Base-by-base conservation (phyloP, 1,284 basidiomycete species). In the Leccinum variabile region DNA sequence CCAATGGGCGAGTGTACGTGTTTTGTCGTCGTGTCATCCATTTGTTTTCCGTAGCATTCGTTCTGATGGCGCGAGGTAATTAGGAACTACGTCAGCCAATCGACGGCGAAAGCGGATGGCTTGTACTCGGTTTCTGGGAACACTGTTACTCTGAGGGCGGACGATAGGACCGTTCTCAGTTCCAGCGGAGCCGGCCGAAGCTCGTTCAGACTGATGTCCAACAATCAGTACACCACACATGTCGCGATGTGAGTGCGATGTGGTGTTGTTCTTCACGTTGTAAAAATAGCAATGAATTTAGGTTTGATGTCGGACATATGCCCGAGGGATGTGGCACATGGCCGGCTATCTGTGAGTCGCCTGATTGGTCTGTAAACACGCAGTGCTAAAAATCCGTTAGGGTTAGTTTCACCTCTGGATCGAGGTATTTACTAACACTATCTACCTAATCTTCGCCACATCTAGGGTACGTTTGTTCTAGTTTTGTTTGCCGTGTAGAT, bases 71-170 rank as follows among this genome's bases (percentile, higher is more conserved):
- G 13, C 13, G 50, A 37, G 14, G 2, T 56, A 13, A 49, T 49
- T 11, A 86, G 83, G 18, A 83, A 84, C 64, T 87, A 86, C 64
- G 82, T 86, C 50, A 66, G 76, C 65, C 65, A 78, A 59, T 62
- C 72, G 3, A 82, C 80, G 0, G 84, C 84, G 0, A 61, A 68
- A 46, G 68, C 69, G 25, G 66, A 77, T 22, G 83, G 84, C 62
- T 69, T 86, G 60, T 82, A 82, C 13, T 84, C 75, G 56, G 75
- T 82, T 1, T 77, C 76, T 37, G 76, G 72, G 4, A 73, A 81
- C 67, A 76, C 76, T 13, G 83, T 86, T 59, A 77, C 81, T 39
- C 65, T 80, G 50, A 71, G 75, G 3, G 77, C 74, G 1, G 79
- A 80, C 56, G 37, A 72, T 57, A 72, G 67, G 1, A 75, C 75